Evolutionary conservation across 1,139 yeast genomes (phyloP), one percentile per base, ranked within the genome.

Genomic region (Scheffersomyces quercinus): DNA sequence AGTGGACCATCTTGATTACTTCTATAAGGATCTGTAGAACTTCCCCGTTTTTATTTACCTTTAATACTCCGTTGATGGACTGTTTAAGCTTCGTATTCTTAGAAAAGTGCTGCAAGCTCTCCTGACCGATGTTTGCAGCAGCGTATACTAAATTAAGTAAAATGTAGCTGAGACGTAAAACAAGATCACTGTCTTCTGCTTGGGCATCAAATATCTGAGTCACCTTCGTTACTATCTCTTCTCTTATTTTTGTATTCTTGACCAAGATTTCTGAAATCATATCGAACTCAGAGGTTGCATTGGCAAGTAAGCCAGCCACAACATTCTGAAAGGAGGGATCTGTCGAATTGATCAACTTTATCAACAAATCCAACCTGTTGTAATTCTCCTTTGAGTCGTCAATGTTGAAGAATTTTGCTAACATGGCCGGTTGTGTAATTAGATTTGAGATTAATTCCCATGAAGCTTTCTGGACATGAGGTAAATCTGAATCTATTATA

Each of bases 401-500:
- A 43, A 73, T 52, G 48, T 80, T 76, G 61, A 80, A 81, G 48
- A 80, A 76, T 51, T 76, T 75, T 3, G 72, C 78, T 34, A 76
- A 58, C 55, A 81, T 60, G 2, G 58, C 39, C 0, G 85, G 83
- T 36, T 69, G 69, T 24, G 57, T 49, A 4, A 76, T 68, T 35
- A 81, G 54, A 52, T 79, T 80, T 13, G 76, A 65, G 3, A 80
- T 53, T 34, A 79, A 60, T 50, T 80, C 82, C 69, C 82, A 69
- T 0, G 75, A 49, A 0, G 79, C 72, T 40, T 63, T 60, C 46
- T 77, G 82, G 9, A 80, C 59, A 40, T 65, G 49, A 28, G 64
- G 58, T 6, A 51, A 50, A 43, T 77, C 70, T 2, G 66, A 48
- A n/a, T 70, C 75, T 1, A 75, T 51, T 8, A 78, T 64, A 39